These are phyloP conservation scores for Cladosporium cucumerinum DNA, from an alignment of 2,329 filamentous ascomycete species.

Conservation along the genomic window DNA sequence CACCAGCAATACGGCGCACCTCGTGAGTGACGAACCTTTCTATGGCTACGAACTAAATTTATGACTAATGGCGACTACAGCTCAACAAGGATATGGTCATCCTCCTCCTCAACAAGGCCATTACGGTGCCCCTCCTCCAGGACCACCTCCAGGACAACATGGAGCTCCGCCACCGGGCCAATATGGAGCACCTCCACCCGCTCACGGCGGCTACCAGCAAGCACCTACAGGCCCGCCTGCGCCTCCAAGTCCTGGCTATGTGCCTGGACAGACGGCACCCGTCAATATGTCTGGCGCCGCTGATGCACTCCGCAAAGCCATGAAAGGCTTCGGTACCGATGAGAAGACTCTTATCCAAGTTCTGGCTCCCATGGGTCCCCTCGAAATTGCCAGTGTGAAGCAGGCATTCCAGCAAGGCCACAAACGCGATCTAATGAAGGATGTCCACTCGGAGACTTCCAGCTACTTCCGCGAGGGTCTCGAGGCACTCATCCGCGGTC, in stretches of 20 bases:
- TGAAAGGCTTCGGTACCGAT: constrained; percentile 92
- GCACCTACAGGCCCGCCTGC: constrained; percentile 50
- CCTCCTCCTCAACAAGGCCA: not conserved
- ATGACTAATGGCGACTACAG: not conserved
- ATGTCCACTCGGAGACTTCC: constrained; percentile 72
- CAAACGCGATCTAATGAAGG: constrained; percentile 66
- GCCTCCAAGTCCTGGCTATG: constrained; percentile 71
- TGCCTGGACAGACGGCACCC: constrained; percentile 64
- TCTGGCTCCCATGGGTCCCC: constrained; percentile 69
- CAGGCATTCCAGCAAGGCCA: constrained; percentile 63
- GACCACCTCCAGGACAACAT: constrained; percentile 22
- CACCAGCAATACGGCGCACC: not conserved
- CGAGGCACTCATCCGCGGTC: constrained; percentile 72
- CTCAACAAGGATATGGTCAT: constrained; percentile 24
- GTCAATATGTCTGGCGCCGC: constrained; percentile 66
- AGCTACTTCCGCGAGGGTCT: constrained; percentile 73
- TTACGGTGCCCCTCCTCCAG: constrained; percentile 14
- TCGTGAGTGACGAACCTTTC: not conserved
- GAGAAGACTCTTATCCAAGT: constrained; percentile 71
- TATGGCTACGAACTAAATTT: not conserved
- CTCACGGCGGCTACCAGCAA: constrained; percentile 22
- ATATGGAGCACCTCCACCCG: constrained; percentile 21
- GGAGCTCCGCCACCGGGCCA: not conserved
- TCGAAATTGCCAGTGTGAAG: constrained; percentile 69
- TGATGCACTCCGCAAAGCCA: constrained; percentile 70